Conservation (phyloP, 257 asterid genomes). For the Solanum habrochaites region DNA sequence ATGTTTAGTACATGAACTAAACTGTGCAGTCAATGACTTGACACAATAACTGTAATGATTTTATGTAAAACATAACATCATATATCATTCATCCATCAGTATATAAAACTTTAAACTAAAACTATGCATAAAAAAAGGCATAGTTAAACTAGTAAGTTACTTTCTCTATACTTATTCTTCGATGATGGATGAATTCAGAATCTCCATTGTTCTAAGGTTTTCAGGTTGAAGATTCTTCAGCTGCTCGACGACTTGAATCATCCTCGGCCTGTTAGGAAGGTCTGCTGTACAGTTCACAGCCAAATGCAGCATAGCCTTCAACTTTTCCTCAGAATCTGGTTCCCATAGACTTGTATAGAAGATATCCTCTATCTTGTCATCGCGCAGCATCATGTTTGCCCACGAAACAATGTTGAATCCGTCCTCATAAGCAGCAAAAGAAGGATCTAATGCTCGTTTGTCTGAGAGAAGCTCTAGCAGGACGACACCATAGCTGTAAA, state of each 20-base stretch:
- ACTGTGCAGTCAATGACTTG: not conserved
- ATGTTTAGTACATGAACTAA: not conserved
- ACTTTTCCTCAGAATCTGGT: slow-evolving; percentile 64
- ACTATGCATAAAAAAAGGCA: not conserved
- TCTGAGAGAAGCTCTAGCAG: slow-evolving; percentile 78
- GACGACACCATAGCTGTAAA: slow-evolving; percentile 89
- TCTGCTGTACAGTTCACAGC: slow-evolving; percentile 77
- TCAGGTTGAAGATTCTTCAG: slow-evolving; percentile 63
- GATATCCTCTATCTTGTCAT: slow-evolving; percentile 65
- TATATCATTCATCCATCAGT: not conserved
- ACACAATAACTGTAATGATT: not conserved
- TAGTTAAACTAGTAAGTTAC: not conserved
- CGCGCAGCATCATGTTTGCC: slow-evolving; percentile 74
- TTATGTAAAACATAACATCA: not conserved
- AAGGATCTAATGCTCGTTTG: slow-evolving; percentile 79
- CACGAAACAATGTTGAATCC: slow-evolving; percentile 87
- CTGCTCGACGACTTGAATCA: slow-evolving; percentile 77
- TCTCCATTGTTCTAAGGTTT: slow-evolving; percentile 19
- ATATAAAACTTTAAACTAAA: not conserved
- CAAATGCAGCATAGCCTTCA: slow-evolving; percentile 66
- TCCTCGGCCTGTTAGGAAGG: slow-evolving; percentile 58
- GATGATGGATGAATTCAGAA: not conserved
- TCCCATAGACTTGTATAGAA: slow-evolving; percentile 76
- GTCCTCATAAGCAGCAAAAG: slow-evolving; percentile 60
- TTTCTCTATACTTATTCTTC: not conserved